phyloP scores from a whole-genome alignment of 208 protist species.

The Leishmania tropica region DNA sequence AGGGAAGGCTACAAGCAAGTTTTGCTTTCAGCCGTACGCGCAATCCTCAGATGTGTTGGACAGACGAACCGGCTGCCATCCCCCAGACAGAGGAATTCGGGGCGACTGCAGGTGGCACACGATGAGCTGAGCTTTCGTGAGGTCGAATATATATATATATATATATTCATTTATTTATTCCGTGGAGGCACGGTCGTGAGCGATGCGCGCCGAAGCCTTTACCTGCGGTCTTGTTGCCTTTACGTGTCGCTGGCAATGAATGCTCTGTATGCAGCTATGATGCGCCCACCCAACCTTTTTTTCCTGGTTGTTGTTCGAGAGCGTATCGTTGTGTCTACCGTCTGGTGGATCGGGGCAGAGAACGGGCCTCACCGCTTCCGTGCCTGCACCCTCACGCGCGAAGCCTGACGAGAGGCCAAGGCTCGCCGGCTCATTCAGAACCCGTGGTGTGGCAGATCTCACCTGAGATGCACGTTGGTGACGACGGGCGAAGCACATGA shows the following conservation, averaged over 20 bases:
- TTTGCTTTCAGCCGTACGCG: constrained; percentile 3
- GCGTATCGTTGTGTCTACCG: not conserved
- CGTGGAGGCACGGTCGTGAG: not conserved
- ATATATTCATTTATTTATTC: no score
- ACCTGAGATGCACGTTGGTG: not conserved
- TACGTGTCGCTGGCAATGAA: no score
- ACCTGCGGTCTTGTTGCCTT: no score
- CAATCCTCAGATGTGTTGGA: not conserved
- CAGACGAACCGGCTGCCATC: constrained; percentile 7
- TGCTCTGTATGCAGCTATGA: not conserved
- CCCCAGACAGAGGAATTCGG: not conserved
- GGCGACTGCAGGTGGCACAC: not conserved
- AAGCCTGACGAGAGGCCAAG: not conserved
- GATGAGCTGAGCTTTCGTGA: constrained; percentile 3
- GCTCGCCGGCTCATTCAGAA: not conserved
- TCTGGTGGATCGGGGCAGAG: not conserved
- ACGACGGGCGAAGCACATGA: not conserved
- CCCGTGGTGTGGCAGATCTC: constrained; percentile 5
- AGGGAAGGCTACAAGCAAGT: not conserved
- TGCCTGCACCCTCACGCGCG: constrained; percentile 6
- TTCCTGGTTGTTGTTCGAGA: not conserved
- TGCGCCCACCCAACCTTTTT: not conserved
- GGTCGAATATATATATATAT: not conserved
- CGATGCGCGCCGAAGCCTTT: no score
- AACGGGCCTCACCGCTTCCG: not conserved